These are phyloP conservation scores for Fusarium keratoplasticum DNA, from an alignment of 2,329 filamentous ascomycete genomes.

Conservation along the genomic window DNA sequence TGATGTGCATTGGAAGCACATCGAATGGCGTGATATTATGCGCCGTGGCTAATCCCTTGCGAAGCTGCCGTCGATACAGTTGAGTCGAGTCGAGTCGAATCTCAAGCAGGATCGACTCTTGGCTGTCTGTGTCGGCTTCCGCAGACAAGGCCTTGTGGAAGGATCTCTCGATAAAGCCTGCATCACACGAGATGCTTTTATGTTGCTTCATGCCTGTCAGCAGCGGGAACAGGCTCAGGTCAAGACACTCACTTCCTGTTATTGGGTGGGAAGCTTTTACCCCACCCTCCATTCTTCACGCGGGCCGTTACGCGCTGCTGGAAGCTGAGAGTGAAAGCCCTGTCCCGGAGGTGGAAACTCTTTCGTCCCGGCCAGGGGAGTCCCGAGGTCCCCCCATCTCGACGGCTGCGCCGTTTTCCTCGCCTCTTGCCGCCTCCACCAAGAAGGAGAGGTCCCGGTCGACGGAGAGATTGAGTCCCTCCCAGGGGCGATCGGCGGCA, in stretches of 20 bases:
- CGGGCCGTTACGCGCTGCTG: not conserved
- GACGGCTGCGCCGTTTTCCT: not conserved
- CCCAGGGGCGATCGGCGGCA: conserved; percentile 18
- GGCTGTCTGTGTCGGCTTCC: not conserved
- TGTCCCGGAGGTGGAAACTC: not conserved
- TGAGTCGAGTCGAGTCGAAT: not conserved
- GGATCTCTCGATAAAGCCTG: not conserved
- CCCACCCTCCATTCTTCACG: not conserved
- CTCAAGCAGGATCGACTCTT: not conserved
- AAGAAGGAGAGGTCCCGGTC: not conserved
- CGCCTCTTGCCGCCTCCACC: not conserved
- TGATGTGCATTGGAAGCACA: not conserved
- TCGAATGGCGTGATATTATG: not conserved
- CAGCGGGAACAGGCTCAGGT: not conserved
- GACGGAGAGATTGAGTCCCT: conserved; percentile 2
- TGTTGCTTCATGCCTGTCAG: not conserved
- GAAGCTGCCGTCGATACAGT: not conserved
- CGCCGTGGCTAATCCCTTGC: not conserved
- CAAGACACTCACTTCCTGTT: not conserved
- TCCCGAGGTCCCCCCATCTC: not conserved
- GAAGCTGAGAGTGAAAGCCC: not conserved
- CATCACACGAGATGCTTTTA: not conserved
- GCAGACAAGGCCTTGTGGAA: not conserved
- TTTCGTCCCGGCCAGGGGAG: not conserved
- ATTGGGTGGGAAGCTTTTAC: not conserved